Base-by-base conservation (phyloP, 768 basidiomycete species). In the Auriscalpium vulgare region DNA sequence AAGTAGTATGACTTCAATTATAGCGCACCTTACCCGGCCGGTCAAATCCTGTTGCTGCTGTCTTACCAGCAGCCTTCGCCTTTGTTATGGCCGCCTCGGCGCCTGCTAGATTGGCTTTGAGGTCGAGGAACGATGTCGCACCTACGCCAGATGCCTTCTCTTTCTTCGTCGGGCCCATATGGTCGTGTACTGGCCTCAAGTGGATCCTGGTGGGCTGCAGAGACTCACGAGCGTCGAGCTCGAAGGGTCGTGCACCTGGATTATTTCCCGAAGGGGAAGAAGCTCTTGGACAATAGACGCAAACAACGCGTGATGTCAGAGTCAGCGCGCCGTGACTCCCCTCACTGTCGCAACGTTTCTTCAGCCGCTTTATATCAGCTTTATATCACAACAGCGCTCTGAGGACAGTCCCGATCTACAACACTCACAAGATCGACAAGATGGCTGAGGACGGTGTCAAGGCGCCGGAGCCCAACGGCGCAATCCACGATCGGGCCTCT, bases 101-200 rank as follows among this genome's bases (percentile, higher is more conserved):
- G 58, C 74, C 76, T 1, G 71, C 71, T 1, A 82, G 67, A 53
- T 80, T 74, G 8, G 78, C 84, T 59, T 87, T 88, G 45, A 94
- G 81, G 64, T 91, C 88, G n/a, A 91, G 80, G 68, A 91, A 88
- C 0, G 91, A 89, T 56, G 77, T 79, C 4, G 85, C 77, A 58
- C 82, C 87, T 64, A 89, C 77, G 8, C 87, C 87, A 38, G 83
- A 80, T 14, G 82, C 83, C 65, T 80, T 86, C 0, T 82, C 76
- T 67, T 85, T 87, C 67, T 74, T 77, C 5, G 74, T 69, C 37
- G 82, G 77, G 10, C 75, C 71, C 79, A 80, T 77, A 16, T 29
- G 6, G 14, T 40, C n/a, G n/a, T 19, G 19, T 47, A 49, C 19
- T 23, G 23, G 21, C 50, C 16, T n/a, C 37, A 37, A 29, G 38